phyloP scores from a whole-genome alignment of 352 stramenopile species.

The Porosira glacialis region DNA sequence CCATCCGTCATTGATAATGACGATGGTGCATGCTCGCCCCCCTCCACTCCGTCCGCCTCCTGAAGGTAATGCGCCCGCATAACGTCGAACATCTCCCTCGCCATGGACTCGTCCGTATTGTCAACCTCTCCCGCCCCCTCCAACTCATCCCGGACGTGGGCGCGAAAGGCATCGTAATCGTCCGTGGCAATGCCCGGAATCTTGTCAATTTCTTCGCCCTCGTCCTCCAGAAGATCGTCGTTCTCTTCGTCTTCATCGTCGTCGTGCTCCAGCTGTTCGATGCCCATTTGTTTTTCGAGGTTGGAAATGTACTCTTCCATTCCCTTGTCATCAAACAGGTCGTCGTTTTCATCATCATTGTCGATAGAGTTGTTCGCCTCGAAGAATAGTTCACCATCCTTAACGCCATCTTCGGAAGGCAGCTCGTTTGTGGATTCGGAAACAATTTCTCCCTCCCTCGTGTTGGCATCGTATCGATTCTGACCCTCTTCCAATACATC shows the following conservation, averaged over 20 bases:
- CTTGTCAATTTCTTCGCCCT: slow-evolving; percentile 29
- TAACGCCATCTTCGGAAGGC: no score
- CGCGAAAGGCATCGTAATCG: slow-evolving; percentile 42
- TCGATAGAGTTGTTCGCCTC: slow-evolving; percentile 6
- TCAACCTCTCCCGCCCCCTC: slow-evolving; percentile 47
- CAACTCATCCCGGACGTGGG: slow-evolving; percentile 37
- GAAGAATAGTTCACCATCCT: no score
- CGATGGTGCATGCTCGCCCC: slow-evolving; percentile 22
- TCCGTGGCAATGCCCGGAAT: slow-evolving; percentile 44
- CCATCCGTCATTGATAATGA: neutral
- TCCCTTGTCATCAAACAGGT: slow-evolving; percentile 2
- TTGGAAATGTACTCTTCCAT: slow-evolving; percentile 24
- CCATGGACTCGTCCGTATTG: slow-evolving; percentile 66
- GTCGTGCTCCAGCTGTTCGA: neutral
- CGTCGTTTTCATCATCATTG: slow-evolving; percentile 16
- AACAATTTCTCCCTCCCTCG: no score
- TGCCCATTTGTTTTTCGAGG: slow-evolving; percentile 2
- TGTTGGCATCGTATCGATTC: no score
- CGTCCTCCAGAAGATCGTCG: slow-evolving; percentile 18
- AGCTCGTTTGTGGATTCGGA: no score
- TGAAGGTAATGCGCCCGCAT: slow-evolving; percentile 59
- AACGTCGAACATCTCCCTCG: slow-evolving; percentile 62
- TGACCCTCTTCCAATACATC: no score
- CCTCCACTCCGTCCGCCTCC: slow-evolving; percentile 6
- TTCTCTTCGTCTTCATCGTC: slow-evolving; percentile 28